These are phyloP conservation scores for Thuja plicata DNA, from an alignment of 83 land plant species.

Conservation along the genomic window DNA sequence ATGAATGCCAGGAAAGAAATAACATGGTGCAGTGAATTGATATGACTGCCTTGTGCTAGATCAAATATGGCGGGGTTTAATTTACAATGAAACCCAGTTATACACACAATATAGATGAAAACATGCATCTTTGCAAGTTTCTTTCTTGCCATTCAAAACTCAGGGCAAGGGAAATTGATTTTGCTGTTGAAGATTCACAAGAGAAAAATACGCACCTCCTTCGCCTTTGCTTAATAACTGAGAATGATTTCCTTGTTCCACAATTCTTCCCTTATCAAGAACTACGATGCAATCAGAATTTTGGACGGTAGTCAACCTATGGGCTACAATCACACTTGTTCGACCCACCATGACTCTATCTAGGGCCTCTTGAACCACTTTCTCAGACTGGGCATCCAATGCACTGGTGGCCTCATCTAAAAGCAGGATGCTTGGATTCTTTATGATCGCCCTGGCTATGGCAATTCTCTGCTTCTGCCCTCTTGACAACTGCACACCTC, in stretches of 20 bases:
- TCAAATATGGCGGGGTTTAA: neutral
- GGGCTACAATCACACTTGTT: constrained; percentile 44
- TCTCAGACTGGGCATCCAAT: constrained; percentile 51
- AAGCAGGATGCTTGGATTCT: constrained; percentile 40
- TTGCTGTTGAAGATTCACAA: constrained; percentile 2
- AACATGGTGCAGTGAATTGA: neutral
- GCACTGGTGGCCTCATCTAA: constrained; percentile 58
- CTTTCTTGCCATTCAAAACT: neutral
- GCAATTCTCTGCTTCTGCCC: constrained; percentile 60
- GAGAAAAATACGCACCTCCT: constrained; percentile 8
- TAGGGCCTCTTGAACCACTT: constrained; percentile 29
- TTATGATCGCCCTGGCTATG: constrained; percentile 52
- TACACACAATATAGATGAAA: neutral
- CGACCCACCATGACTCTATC: constrained; percentile 18
- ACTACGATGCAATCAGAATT: constrained; percentile 42
- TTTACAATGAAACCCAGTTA: neutral
- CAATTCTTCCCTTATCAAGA: constrained; percentile 44
- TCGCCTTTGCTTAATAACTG: neutral
- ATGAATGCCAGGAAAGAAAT: neutral
- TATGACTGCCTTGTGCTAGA: neutral
- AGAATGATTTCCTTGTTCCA: constrained; percentile 32
- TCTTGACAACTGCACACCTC: constrained; percentile 44
- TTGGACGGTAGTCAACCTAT: constrained; percentile 42
- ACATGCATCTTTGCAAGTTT: neutral
- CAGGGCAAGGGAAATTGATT: neutral